Base-by-base conservation (phyloP, 352 stramenopile species). In the Bremia lactucae region DNA sequence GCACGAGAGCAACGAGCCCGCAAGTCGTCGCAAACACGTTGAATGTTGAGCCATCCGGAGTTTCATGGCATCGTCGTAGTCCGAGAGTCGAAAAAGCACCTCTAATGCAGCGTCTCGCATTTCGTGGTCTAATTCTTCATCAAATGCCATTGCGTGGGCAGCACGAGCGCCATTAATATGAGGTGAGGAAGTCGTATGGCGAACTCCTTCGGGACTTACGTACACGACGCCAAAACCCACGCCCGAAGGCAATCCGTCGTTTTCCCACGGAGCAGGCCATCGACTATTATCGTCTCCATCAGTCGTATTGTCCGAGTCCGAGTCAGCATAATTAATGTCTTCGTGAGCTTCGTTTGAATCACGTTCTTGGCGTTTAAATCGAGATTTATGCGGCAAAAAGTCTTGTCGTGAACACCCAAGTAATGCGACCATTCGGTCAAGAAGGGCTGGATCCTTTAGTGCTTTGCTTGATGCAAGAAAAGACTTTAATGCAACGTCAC, bases 151-250 rank as follows among this genome's bases (percentile, higher is more conserved):
- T 0, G 50, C 51, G 14, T 52, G 35, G 1, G 42, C 55, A 21
- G 55, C 55, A 35, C 56, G 50, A 35, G 55, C 50, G 6, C 55
- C 55, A 10, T 44, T 46, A 6, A 62, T 47, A 29, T 61, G 46
- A 36, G 46, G 42, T 3, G 51, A 62, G 1, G 65, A 68, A 4
- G 55, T 59, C 0, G 55, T 64, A 36, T 67, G 74, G n/a, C 72
- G 66, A 18, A 72, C 72, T 10, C 72, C 78, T 25, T 84, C 72
- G 0, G 69, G 61, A 31, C 68, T 84, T 13, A 83, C 72, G 47
- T 85, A 87, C 25, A 90, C 75, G 19, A 87, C 66, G 26, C 78
- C 78, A 68, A 90, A 85, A 25, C 74, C 74, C 4, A 85, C 52
- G 15, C 74, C 71, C 2, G 71, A 85, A 0, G 72, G 65, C 15